Base-by-base conservation (phyloP, 1,284 basidiomycete genomes). In the Ceratobasidium sp. region DNA sequence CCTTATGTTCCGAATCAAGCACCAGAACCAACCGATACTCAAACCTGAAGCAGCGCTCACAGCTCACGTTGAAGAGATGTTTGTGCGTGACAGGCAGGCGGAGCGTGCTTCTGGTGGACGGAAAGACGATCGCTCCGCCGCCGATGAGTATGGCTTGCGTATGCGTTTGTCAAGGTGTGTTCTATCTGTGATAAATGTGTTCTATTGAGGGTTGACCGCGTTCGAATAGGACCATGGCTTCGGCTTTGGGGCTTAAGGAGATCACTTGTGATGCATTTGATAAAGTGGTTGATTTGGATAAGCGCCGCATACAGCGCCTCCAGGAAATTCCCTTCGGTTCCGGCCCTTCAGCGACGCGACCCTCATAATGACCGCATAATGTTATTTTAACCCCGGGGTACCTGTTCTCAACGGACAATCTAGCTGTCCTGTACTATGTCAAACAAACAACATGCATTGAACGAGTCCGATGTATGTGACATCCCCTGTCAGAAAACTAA, bases 81-180 rank as follows among this genome's bases (percentile, higher is more conserved):
- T 59, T 35, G 57, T 59, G 28, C 57, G 57, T 59, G 57, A 59
- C 38, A 59, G 57, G 18, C 57, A 59, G 13, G 23, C 57, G n/a
- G 57, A 59, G 44, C 57, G 57, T 59, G 57, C 57, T 59, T 59
- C 57, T 59, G 57, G 57, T 26, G 57, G 57, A 43, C 57, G 57
- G 57, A 59, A 59, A 28, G 57, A 59, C 23, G 57, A 59, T 13
- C 21, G 11, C 23, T 59, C 57, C 57, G 57, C 57, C 57, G 57
- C 57, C n/a, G 38, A 59, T 14, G 57, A 59, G 21, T 59, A 59
- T 59, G 57, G 57, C 38, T n/a, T 59, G 87, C 86, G 79, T 89
- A 89, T 76, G 82, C 88, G 1, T 88, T 92, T 78, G 88, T 91
- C 79, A 84, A 88, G 85, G 89, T 89, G 75, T 69, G 78, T 64